phyloP scores from a whole-genome alignment of 2,329 filamentous ascomycete genomes.

The Penicillium sp. region DNA sequence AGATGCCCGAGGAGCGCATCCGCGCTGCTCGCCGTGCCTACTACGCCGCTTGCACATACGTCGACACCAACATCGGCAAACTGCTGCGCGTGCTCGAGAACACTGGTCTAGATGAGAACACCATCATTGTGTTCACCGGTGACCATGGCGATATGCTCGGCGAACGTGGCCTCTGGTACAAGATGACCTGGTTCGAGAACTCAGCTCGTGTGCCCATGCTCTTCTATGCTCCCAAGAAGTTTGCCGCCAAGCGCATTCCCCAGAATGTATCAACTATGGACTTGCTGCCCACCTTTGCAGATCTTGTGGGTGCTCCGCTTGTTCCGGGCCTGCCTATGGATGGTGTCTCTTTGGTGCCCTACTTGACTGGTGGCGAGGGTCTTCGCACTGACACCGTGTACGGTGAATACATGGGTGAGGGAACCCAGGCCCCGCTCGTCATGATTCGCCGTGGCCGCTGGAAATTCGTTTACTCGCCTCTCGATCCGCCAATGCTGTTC shows the following conservation, averaged over 20 bases:
- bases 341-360: slow-evolving; percentile 75
- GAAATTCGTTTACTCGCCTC: slow-evolving; percentile 87
- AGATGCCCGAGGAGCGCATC: slow-evolving; percentile 82
- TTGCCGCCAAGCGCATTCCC: slow-evolving; percentile 70
- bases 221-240: slow-evolving; percentile 73
- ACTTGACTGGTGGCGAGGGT: slow-evolving; percentile 60
- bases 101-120: slow-evolving; percentile 77
- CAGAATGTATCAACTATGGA: slow-evolving; percentile 90
- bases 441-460: slow-evolving; percentile 88
- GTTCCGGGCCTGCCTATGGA: slow-evolving; percentile 76
- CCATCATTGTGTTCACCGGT: slow-evolving; percentile 86
- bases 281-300: slow-evolving; percentile 82
- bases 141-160: slow-evolving; percentile 97
- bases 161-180: slow-evolving; percentile 88
- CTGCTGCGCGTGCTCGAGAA: slow-evolving; percentile 74
- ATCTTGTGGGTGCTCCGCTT: slow-evolving; percentile 70
- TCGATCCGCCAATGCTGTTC: slow-evolving; percentile 80
- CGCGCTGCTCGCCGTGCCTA: slow-evolving; percentile 82
- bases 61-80: slow-evolving; percentile 87
- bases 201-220: slow-evolving; percentile 86
- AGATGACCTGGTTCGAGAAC: slow-evolving; percentile 95
- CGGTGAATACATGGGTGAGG: slow-evolving; percentile 92
- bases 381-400: slow-evolving; percentile 75
- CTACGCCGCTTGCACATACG: slow-evolving; percentile 89
- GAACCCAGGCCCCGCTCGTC: slow-evolving; percentile 81